Conservation (phyloP, 2,329 filamentous ascomycete genomes). For the Ophiostoma quercus region DNA sequence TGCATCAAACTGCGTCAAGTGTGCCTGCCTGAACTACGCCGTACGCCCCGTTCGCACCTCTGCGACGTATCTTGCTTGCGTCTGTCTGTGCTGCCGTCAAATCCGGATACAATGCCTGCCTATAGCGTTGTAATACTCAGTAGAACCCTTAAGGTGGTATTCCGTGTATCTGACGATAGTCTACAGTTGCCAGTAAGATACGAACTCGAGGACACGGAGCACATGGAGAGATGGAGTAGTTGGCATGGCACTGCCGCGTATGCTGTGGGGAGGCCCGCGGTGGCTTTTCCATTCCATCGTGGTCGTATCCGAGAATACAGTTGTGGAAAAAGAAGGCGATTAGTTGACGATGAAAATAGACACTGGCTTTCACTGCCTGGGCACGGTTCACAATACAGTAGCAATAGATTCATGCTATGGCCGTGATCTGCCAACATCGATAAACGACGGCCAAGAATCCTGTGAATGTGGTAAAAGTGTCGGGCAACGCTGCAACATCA, state of each 20-base stretch:
- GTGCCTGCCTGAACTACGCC: not conserved
- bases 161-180: not conserved
- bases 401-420: not conserved
- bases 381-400: not conserved
- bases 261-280: slow-evolving; percentile 3
- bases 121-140: not conserved
- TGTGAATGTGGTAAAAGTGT: not conserved
- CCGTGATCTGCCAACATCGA: not conserved
- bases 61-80: not conserved
- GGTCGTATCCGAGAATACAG: not conserved
- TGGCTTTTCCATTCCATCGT: not conserved
- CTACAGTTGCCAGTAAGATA: not conserved
- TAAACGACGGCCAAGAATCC: not conserved
- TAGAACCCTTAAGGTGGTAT: not conserved
- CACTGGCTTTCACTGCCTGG: not conserved
- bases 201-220: slow-evolving; percentile 1
- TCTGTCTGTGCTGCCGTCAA: not conserved
- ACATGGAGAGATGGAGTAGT: not conserved
- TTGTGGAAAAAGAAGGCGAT: not conserved
- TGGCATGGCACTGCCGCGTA: slow-evolving; percentile 11
- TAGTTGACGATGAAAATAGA: not conserved
- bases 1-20: not conserved
- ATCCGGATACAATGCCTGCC: not conserved
- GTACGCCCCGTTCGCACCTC: not conserved
- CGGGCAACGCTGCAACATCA: not conserved